phyloP scores from a whole-genome alignment of 768 basidiomycete species.

The Termitomyces sp. region DNA sequence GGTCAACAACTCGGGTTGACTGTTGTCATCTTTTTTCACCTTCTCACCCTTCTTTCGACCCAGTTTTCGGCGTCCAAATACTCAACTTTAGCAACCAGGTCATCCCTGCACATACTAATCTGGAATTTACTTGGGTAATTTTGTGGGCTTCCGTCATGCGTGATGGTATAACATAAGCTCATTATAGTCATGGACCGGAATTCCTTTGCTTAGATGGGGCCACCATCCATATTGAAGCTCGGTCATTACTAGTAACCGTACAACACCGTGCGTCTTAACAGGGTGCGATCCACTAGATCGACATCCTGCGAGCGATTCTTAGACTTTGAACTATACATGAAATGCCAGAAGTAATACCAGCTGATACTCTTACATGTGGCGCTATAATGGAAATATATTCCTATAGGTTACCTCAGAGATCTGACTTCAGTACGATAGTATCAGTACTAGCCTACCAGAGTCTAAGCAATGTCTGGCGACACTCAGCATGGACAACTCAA shows the following conservation, averaged over 20 bases:
- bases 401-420: background rate
- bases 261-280: too few relatives aligned
- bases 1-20: conserved; percentile 34
- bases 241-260: background rate
- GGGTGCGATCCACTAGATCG: background rate
- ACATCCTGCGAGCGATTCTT: too few relatives aligned
- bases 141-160: background rate
- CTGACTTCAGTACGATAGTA: background rate
- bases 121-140: background rate
- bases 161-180: background rate
- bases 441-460: background rate
- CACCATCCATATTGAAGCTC: background rate
- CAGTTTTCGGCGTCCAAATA: background rate
- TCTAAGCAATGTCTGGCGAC: background rate
- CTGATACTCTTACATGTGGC: background rate
- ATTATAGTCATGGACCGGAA: background rate
- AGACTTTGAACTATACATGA: background rate
- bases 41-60: too few relatives aligned
- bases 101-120: background rate
- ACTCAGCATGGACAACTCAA: background rate
- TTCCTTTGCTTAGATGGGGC: background rate
- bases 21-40: background rate
- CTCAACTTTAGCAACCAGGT: background rate
- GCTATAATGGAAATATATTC: background rate
- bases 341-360: background rate